phyloP scores from a whole-genome alignment of 208 protist genomes.

The Leishmania tropica region DNA sequence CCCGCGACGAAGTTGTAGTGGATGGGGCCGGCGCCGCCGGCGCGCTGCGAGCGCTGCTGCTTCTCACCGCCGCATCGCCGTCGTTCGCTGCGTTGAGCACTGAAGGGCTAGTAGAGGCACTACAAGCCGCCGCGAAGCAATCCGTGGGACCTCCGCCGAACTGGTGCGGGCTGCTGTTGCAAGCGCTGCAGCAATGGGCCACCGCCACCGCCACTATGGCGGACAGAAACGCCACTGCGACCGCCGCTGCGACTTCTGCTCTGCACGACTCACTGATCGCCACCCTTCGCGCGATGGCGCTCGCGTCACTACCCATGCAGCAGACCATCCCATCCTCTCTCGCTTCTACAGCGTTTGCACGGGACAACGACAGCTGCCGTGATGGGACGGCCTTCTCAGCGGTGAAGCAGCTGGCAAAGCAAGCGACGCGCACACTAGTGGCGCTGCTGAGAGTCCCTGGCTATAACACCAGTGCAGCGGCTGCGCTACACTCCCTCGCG shows the following conservation, averaged over 20 bases:
- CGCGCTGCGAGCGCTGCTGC: slow-evolving; percentile 50
- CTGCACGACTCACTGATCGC: slow-evolving; percentile 13
- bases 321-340: neutral
- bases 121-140: slow-evolving; percentile 25
- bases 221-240: neutral
- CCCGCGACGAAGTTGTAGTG: slow-evolving; percentile 18
- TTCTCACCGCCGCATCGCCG: slow-evolving; percentile 40
- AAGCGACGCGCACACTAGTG: slow-evolving; percentile 24
- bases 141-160: slow-evolving; percentile 8
- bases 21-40: slow-evolving; percentile 32
- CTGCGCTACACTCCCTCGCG: slow-evolving; percentile 12
- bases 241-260: neutral
- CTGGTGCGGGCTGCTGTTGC: slow-evolving; percentile 40
- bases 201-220: slow-evolving; percentile 4
- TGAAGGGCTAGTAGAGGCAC: slow-evolving; percentile 29
- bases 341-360: neutral
- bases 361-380: neutral
- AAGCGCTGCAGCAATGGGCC: slow-evolving; percentile 37
- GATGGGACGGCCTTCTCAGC: slow-evolving; percentile 1
- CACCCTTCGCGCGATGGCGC: slow-evolving; percentile 30
- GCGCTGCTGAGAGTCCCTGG: slow-evolving; percentile 16
- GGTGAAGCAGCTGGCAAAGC: slow-evolving; percentile 33
- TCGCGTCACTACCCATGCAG: slow-evolving; percentile 31
- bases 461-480: neutral
- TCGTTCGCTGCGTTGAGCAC: slow-evolving; percentile 25